Percentiles rank a stretch among this genome's conserved stretches.
Evolutionary conservation across 441 rosid genomes (phyloP).

Genomic region (Erysimum pusillum): DNA sequence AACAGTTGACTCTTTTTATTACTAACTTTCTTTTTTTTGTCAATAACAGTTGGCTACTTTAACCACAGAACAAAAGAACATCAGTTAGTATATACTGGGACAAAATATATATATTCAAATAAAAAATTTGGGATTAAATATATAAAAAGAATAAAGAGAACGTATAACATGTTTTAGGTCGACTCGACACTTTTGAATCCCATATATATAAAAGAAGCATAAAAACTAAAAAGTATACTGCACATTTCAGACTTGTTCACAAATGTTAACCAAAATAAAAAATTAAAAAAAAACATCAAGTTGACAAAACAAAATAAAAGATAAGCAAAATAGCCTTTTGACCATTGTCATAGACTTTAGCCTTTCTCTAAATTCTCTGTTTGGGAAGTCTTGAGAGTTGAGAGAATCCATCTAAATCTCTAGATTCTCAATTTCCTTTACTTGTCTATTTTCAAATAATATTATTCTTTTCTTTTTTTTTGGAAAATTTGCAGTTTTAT

Average conservation of each 20-base stretch:
- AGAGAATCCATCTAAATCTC: neutral
- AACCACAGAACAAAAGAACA: constrained; percentile 22
- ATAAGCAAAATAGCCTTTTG: neutral
- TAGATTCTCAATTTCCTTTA: neutral
- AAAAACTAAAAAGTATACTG: constrained; percentile 24
- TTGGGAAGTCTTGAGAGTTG: neutral
- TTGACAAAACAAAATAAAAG: neutral
- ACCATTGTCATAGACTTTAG: neutral
- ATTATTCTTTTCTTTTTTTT: neutral
- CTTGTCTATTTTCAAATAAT: neutral
- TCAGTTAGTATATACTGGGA: neutral
- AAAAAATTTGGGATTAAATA: too few species aligned
- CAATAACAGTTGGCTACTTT: neutral
- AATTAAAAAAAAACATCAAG: too few species aligned
- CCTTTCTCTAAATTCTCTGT: neutral
- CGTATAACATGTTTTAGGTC: constrained; percentile 2
- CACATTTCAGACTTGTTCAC: constrained; percentile 23
- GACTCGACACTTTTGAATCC: constrained; percentile 5
- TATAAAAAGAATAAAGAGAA: neutral
- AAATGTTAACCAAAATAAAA: neutral
- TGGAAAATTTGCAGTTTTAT: neutral
- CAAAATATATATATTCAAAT: neutral
- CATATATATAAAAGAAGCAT: neutral
- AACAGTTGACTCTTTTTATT: too few species aligned
- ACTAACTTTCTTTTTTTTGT: neutral